Percentiles rank a stretch among this genome's conserved stretches.
These are phyloP conservation scores for Glycine soja DNA, from an alignment of 306 rosid species.

Conservation along the genomic window DNA sequence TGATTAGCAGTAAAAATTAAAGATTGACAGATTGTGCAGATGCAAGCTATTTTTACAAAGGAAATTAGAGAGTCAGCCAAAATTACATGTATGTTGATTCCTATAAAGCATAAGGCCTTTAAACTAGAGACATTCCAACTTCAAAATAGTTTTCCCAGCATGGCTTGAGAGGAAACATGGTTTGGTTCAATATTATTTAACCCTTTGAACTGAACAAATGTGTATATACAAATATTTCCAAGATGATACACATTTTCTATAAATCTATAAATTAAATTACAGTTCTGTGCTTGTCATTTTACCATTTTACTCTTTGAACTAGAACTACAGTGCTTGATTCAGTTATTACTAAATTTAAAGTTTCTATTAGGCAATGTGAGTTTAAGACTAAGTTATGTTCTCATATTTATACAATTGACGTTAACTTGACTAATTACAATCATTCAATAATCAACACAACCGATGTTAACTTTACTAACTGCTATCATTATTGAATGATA, in stretches of 20 bases:
- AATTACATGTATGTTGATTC: neutral
- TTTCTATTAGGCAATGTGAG: too few relatives aligned
- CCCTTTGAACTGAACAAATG: neutral
- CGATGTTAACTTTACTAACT: neutral
- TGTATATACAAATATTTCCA: neutral
- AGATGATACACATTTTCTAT: neutral
- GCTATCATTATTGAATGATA: neutral
- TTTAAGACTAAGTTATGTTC: neutral
- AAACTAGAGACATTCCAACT: neutral
- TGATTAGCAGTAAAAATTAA: constrained; percentile 6
- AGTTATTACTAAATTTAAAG: too few relatives aligned
- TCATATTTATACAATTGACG: neutral
- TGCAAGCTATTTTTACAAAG: neutral
- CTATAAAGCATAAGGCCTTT: constrained; percentile 6
- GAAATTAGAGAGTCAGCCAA: neutral
- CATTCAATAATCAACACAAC: neutral
- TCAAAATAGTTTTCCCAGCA: neutral
- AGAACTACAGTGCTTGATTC: too few relatives aligned
- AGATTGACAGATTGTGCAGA: neutral
- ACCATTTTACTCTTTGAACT: too few relatives aligned
- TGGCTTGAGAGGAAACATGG: neutral
- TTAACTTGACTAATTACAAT: too few relatives aligned
- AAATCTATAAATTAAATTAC: neutral
- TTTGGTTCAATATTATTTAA: neutral
- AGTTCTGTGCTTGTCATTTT: constrained; percentile 6